Percentiles rank a stretch among this genome's conserved stretches.
phyloP scores from a whole-genome alignment of 495 filamentous ascomycete species.

The Xylaria acuta region DNA sequence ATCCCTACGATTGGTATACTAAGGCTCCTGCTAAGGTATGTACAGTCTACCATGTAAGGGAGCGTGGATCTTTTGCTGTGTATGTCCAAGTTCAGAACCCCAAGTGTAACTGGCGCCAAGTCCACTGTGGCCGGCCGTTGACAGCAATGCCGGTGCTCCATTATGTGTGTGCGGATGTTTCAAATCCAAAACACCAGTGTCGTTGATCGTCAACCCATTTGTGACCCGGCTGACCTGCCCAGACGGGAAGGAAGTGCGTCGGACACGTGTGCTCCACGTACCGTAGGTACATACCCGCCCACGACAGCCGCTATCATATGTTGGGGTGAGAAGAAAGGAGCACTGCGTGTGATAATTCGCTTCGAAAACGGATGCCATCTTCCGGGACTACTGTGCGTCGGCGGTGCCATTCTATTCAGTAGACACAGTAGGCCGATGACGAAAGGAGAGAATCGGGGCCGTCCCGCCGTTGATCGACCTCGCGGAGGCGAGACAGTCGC shows the following conservation, averaged over 20 bases:
- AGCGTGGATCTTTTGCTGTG: neutral
- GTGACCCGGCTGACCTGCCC: slow-evolving; percentile 11
- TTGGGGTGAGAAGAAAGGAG: neutral
- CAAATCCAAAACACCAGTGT: slow-evolving; percentile 25
- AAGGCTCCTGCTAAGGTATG: too few relatives aligned
- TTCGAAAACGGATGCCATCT: slow-evolving; percentile 8
- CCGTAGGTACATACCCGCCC: neutral
- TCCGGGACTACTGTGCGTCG: slow-evolving; percentile 21
- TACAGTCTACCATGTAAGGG: neutral
- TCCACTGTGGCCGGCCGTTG: slow-evolving; percentile 11
- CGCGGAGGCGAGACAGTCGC: neutral
- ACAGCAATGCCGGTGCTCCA: slow-evolving; percentile 2
- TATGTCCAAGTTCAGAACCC: neutral
- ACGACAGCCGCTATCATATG: neutral
- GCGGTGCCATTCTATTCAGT: neutral
- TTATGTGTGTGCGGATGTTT: slow-evolving; percentile 18
- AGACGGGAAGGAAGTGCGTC: slow-evolving; percentile 11
- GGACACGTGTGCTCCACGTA: slow-evolving; percentile 22
- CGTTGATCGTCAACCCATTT: slow-evolving; percentile 14
- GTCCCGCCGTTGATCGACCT: slow-evolving; percentile 3
- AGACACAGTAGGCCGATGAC: neutral
- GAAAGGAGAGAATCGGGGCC: neutral
- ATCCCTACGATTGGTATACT: neutral
- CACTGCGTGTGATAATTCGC: neutral
- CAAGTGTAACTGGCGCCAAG: neutral